phyloP scores from a whole-genome alignment of 2,329 filamentous ascomycete genomes.

The Colletotrichum sp. region DNA sequence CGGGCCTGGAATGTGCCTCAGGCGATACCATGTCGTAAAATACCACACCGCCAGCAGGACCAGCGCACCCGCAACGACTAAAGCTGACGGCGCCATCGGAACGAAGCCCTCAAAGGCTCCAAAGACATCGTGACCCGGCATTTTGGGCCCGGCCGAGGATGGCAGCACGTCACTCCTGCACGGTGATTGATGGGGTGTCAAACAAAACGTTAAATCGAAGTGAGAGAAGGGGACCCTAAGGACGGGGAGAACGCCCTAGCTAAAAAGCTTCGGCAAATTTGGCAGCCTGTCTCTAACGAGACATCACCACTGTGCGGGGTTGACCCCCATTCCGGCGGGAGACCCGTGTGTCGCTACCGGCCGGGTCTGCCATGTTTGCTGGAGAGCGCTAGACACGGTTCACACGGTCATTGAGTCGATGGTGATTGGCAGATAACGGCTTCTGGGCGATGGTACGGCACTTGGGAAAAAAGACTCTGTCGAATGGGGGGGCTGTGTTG shows the following conservation, averaged over 20 bases:
- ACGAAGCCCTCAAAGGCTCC: neutral
- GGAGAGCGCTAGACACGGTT: neutral
- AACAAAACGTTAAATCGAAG: neutral
- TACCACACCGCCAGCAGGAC: neutral
- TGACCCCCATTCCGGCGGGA: neutral
- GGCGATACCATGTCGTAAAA: constrained; percentile 28
- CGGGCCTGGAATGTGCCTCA: constrained; percentile 37
- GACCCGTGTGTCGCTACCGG: neutral
- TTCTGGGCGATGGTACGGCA: neutral
- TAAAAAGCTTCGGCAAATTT: neutral
- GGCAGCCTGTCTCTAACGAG: neutral
- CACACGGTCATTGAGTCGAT: neutral
- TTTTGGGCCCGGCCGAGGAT: neutral
- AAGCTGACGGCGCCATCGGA: neutral
- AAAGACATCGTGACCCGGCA: neutral
- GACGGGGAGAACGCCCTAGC: neutral
- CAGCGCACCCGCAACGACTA: neutral
- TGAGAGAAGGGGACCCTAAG: neutral
- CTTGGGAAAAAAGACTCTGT: neutral
- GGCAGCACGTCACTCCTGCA: neutral
- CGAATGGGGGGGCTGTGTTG: neutral
- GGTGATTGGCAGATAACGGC: neutral
- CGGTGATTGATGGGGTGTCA: neutral
- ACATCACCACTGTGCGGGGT: neutral
- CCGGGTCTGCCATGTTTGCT: neutral